Evolutionary conservation across 176 grass and related monocot species (phyloP).

Genomic region (Oropetium thomaeum): DNA sequence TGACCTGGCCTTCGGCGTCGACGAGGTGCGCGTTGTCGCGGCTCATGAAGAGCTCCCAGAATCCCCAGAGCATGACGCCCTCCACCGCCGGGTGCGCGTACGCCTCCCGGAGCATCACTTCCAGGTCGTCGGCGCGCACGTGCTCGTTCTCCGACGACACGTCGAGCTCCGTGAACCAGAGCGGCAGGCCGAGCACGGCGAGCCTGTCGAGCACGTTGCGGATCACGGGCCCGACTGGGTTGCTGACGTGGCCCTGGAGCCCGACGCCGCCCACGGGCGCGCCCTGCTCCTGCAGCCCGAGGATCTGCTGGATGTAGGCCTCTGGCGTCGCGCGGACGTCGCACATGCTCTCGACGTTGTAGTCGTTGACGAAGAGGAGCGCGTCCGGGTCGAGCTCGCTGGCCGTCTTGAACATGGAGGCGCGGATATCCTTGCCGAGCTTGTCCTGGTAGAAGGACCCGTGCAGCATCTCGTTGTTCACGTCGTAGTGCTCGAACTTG

Average conservation of each 20-base stretch:
- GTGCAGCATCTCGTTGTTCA: slow-evolving; percentile 95
- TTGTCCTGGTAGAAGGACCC: slow-evolving; percentile 87
- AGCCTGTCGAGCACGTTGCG: slow-evolving; percentile 50
- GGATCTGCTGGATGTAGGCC: slow-evolving; percentile 68
- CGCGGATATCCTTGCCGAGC: slow-evolving; percentile 58
- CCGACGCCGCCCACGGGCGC: slow-evolving; percentile 66
- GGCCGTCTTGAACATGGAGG: slow-evolving; percentile 64
- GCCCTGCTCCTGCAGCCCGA: slow-evolving; percentile 72
- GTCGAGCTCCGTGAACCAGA: slow-evolving; percentile 97
- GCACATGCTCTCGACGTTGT: slow-evolving; percentile 68
- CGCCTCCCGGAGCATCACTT: slow-evolving; percentile 77
- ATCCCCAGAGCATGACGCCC: slow-evolving; percentile 86
- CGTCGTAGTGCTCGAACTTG: slow-evolving; percentile 82
- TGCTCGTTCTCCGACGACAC: slow-evolving; percentile 73
- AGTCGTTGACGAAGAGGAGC: slow-evolving; percentile 92
- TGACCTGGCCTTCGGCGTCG: slow-evolving; percentile 68
- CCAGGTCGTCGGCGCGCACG: slow-evolving; percentile 85
- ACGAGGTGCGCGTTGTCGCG: slow-evolving; percentile 57
- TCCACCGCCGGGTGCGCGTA: slow-evolving; percentile 83
- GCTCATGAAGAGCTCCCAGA: slow-evolving; percentile 94
- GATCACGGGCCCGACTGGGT: slow-evolving; percentile 57
- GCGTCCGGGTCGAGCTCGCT: slow-evolving; percentile 58
- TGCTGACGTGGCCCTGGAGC: slow-evolving; percentile 63
- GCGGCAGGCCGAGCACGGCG: slow-evolving; percentile 57
- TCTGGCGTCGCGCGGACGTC: slow-evolving; percentile 54